Evolutionary conservation across 805 yeast species (phyloP).

Genomic region (Monosporozyma aerobia): DNA sequence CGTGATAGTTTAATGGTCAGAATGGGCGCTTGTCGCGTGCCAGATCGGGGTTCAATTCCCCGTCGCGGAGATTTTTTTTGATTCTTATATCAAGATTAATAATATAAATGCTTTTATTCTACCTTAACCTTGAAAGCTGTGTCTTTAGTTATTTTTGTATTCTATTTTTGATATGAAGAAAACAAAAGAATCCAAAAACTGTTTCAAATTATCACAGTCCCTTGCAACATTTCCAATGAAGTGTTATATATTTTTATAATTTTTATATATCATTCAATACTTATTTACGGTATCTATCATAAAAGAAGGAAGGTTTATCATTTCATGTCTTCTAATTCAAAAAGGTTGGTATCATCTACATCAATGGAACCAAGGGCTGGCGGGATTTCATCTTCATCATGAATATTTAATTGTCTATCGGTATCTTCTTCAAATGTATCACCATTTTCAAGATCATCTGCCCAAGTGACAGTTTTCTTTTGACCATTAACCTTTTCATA

Average conservation of each 20-base stretch:
- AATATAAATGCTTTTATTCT: too few relatives aligned
- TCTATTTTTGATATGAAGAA: too few relatives aligned
- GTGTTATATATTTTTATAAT: background rate
- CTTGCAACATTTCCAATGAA: background rate
- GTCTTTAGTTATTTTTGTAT: too few relatives aligned
- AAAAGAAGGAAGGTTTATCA: background rate
- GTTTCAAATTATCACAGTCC: too few relatives aligned
- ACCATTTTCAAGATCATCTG: constrained; percentile 26
- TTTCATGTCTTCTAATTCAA: constrained; percentile 2
- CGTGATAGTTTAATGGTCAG: constrained; percentile 2
- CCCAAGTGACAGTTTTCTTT: constrained; percentile 32
- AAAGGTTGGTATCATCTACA: background rate
- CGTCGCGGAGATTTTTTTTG: constrained; percentile 1
- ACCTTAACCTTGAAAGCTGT: too few relatives aligned
- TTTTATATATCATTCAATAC: background rate
- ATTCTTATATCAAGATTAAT: too few relatives aligned
- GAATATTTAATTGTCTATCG: background rate
- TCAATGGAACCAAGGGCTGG: background rate
- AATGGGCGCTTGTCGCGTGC: constrained; percentile 3
- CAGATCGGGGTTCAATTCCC: constrained; percentile 2
- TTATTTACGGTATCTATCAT: constrained; percentile 11
- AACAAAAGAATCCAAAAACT: too few relatives aligned
- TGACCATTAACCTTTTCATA: background rate
- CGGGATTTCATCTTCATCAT: constrained; percentile 9
- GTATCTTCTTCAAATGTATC: constrained; percentile 10